Conservation (phyloP, 768 basidiomycete species). For the Candolleomyces efflorescens region DNA sequence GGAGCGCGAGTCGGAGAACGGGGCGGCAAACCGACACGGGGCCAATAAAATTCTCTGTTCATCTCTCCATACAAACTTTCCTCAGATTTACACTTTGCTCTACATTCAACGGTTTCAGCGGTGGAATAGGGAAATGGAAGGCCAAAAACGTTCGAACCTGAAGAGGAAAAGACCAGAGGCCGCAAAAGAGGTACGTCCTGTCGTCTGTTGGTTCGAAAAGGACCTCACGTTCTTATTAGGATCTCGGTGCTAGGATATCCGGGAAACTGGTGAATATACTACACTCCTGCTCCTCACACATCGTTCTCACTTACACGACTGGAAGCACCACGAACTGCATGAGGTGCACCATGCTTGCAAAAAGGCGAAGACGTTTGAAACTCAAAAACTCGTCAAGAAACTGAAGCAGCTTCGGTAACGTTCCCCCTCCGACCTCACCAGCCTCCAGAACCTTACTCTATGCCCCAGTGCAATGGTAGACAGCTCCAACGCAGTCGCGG, state of each 20-base stretch:
- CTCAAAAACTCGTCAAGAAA: conserved; percentile 78
- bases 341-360: conserved; percentile 74
- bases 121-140: conserved; percentile 10
- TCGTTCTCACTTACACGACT: conserved; percentile 5
- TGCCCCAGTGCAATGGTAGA: conserved; percentile 33
- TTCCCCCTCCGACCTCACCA: not conserved
- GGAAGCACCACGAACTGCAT: conserved; percentile 71
- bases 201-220: not conserved
- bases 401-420: conserved; percentile 62
- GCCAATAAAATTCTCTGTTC: too few species aligned
- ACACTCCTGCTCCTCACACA: not conserved
- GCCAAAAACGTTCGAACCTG: conserved; percentile 17
- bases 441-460: not conserved
- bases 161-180: conserved; percentile 43
- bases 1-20: too few species aligned
- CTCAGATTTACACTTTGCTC: too few species aligned
- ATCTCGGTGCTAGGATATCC: conserved; percentile 38
- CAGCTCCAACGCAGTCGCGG: conserved; percentile 33
- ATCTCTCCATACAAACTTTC: too few species aligned
- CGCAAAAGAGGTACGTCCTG: conserved; percentile 26
- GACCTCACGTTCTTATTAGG: conserved; percentile 22
- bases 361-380: conserved; percentile 78
- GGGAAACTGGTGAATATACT: conserved; percentile 47
- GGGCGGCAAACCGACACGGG: too few species aligned
- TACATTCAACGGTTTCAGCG: too few species aligned